Conservation (phyloP, 352 stramenopile species). For the Phytophthora hibernalis region DNA sequence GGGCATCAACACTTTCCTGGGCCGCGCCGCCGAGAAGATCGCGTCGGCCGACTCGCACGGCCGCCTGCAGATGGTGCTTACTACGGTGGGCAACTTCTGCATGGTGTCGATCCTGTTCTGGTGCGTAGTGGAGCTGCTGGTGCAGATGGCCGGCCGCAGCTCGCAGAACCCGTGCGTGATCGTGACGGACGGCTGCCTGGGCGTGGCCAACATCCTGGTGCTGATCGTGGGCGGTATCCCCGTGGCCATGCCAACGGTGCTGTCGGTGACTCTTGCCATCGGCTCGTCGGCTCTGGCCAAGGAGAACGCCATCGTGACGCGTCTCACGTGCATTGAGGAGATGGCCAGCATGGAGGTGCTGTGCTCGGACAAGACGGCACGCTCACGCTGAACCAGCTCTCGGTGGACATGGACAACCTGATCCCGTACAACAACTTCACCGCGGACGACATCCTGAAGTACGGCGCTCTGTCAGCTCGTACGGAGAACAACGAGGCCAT, state of each 20-base stretch:
- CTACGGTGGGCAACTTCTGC: slow-evolving; percentile 93
- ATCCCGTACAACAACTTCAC: slow-evolving; percentile 79
- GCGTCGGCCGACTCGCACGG: slow-evolving; percentile 66
- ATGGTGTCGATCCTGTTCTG: slow-evolving; percentile 88
- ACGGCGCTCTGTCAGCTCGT: slow-evolving; percentile 64
- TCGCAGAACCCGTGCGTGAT: slow-evolving; percentile 88
- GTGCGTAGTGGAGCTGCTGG: slow-evolving; percentile 28
- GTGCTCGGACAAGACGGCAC: slow-evolving; percentile 97
- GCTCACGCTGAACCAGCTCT: slow-evolving; percentile 96
- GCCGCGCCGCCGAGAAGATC: slow-evolving; percentile 88
- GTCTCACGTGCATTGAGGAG: slow-evolving; percentile 93
- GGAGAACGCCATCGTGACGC: slow-evolving; percentile 93
- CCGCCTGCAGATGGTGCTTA: slow-evolving; percentile 93
- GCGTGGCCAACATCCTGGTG: slow-evolving; percentile 83
- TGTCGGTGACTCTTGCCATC: slow-evolving; percentile 92
- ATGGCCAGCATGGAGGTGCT: slow-evolving; percentile 93
- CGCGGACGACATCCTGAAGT: slow-evolving; percentile 65
- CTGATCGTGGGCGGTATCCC: slow-evolving; percentile 94
- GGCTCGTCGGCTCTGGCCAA: slow-evolving; percentile 90
- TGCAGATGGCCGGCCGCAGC: slow-evolving; percentile 76
- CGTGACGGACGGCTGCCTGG: slow-evolving; percentile 72
- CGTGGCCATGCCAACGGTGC: slow-evolving; percentile 94
- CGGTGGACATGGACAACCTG: slow-evolving; percentile 90
- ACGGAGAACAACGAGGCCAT: slow-evolving; percentile 84
- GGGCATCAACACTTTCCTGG: slow-evolving; percentile 92